phyloP scores from a whole-genome alignment of 495 filamentous ascomycete genomes.

The Geoglossum glabrum region DNA sequence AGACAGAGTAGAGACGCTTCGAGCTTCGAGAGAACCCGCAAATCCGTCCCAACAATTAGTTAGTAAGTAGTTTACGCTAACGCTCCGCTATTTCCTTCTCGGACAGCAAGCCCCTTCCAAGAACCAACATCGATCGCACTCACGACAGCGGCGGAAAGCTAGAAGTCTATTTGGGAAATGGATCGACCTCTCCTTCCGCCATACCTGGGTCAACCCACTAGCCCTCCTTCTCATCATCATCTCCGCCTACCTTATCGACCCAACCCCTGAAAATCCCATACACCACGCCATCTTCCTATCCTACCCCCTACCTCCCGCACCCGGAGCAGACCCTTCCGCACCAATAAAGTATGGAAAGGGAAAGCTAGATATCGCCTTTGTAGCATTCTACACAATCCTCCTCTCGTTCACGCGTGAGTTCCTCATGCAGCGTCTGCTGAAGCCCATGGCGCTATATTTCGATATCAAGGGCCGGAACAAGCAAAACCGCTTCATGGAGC shows the following conservation, averaged over 20 bases:
- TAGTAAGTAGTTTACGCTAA: neutral
- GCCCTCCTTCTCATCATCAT: conserved; percentile 44
- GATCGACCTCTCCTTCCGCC: conserved; percentile 18
- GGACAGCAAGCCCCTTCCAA: neutral
- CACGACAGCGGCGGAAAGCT: conserved; percentile 16
- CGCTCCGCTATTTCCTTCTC: neutral
- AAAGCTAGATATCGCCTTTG: conserved; percentile 61
- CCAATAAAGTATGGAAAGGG: conserved; percentile 80
- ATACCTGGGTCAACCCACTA: conserved; percentile 46
- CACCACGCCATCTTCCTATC: conserved; percentile 84
- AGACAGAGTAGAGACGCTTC: neutral
- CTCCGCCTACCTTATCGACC: conserved; percentile 54
- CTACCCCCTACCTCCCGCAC: conserved; percentile 43
- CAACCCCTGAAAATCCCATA: conserved; percentile 61
- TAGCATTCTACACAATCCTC: conserved; percentile 75
- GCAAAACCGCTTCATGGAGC: conserved; percentile 89
- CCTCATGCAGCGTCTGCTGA: conserved; percentile 81
- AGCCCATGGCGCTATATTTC: conserved; percentile 48
- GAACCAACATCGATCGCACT: neutral
- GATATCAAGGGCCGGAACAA: conserved; percentile 60
- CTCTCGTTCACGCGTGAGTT: conserved; percentile 91
- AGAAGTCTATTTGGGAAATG: conserved; percentile 16
- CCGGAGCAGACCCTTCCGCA: conserved; percentile 25
- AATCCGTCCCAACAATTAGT: neutral
- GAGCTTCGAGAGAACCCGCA: neutral